Evolutionary conservation across 2,329 filamentous ascomycete genomes (phyloP).

Genomic region (Stagonosporopsis vannaccii): DNA sequence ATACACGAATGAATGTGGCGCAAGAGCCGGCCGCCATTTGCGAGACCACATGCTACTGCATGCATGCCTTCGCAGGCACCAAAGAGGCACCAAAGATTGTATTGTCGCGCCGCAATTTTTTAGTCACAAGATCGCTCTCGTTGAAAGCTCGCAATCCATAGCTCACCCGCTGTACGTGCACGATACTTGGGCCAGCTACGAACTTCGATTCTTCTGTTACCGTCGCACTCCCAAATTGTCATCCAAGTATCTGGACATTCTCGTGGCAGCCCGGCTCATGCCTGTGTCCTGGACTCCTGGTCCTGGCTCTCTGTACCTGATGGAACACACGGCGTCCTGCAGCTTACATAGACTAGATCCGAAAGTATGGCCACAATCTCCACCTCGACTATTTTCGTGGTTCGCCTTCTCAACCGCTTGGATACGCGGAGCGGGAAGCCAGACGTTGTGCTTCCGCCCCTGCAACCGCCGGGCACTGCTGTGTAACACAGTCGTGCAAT

Average conservation of each 20-base stretch:
- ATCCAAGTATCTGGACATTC: conserved; percentile 9
- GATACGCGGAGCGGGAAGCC: background rate
- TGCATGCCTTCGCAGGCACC: conserved; percentile 1
- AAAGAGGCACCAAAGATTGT: background rate
- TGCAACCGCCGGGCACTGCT: conserved; percentile 10
- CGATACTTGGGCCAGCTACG: background rate
- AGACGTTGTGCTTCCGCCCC: conserved; percentile 3
- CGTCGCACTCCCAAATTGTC: conserved; percentile 3
- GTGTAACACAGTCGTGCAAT: conserved; percentile 9
- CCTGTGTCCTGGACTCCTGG: background rate
- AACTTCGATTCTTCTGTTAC: conserved; percentile 16
- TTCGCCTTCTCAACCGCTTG: background rate
- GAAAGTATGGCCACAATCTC: conserved; percentile 2
- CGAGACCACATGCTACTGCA: conserved; percentile 4
- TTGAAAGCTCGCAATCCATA: background rate
- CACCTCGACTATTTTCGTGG: conserved; percentile 2
- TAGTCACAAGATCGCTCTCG: background rate
- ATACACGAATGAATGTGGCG: background rate
- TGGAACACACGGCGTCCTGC: conserved; percentile 10
- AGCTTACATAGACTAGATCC: conserved; percentile 1
- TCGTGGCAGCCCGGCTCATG: conserved; percentile 14
- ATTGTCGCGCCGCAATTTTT: background rate
- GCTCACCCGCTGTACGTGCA: background rate
- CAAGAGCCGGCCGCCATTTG: background rate
- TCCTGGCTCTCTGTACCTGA: background rate